Evolutionary conservation across 305 asterid species (phyloP).

Genomic region (Salvia sclarea): DNA sequence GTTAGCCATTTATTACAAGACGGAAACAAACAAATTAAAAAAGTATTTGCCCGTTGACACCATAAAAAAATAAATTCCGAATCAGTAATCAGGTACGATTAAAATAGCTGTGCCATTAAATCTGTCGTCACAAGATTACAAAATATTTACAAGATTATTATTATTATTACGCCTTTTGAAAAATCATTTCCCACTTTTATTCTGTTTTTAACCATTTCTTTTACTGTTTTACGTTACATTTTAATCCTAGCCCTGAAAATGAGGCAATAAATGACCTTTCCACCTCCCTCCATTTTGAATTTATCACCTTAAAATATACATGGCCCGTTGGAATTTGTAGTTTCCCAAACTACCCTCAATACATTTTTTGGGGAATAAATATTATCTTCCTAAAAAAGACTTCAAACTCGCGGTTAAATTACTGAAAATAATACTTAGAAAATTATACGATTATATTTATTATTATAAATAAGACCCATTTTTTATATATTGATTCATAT

Average conservation of each 20-base stretch:
- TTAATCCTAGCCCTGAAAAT: conserved; percentile 9
- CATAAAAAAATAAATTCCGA: conserved; percentile 18
- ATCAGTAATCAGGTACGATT: conserved; percentile 11
- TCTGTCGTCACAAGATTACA: conserved; percentile 37
- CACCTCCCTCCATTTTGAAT: conserved; percentile 31
- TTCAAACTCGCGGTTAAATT: not conserved
- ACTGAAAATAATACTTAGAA: too few relatives aligned
- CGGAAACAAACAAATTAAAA: conserved; percentile 19
- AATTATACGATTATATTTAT: not conserved
- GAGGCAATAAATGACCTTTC: conserved; percentile 4
- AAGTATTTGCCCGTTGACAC: conserved; percentile 30
- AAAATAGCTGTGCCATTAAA: conserved; percentile 35
- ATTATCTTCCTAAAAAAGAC: not conserved
- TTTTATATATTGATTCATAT: not conserved
- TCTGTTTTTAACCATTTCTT: not conserved
- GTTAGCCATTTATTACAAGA: conserved; percentile 18
- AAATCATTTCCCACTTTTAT: not conserved
- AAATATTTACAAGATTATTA: not conserved
- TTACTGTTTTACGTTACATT: conserved; percentile 15
- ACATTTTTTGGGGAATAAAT: not conserved
- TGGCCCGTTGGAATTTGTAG: conserved; percentile 44
- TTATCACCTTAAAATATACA: conserved; percentile 27
- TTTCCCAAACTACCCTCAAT: conserved; percentile 46
- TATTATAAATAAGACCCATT: not conserved
- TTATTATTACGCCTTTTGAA: conserved; percentile 5